Evolutionary conservation across 2,329 filamentous ascomycete genomes (phyloP).

Genomic region (Fusarium tuaranense): DNA sequence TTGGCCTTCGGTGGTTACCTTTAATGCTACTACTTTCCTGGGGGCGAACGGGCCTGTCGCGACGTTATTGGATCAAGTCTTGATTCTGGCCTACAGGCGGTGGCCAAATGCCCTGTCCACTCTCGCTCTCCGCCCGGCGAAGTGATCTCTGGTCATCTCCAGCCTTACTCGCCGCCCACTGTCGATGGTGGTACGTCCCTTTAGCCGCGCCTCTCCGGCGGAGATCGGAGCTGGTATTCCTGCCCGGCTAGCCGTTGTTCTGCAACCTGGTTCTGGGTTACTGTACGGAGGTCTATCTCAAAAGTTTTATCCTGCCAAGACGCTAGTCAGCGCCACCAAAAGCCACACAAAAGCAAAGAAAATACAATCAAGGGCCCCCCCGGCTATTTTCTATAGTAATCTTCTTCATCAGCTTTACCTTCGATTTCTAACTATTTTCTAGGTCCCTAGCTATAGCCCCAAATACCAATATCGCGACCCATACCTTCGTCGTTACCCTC

Average conservation of each 20-base stretch:
- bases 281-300: too few relatives aligned
- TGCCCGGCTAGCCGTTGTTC: slow-evolving; percentile 1
- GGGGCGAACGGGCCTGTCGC: background rate
- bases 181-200: slow-evolving; percentile 5
- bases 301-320: too few relatives aligned
- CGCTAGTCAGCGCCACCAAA: too few relatives aligned
- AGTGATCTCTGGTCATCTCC: slow-evolving; percentile 21
- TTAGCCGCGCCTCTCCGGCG: slow-evolving; percentile 33
- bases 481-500: too few relatives aligned
- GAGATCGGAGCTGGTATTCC: slow-evolving; percentile 23
- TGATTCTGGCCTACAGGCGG: slow-evolving; percentile 14
- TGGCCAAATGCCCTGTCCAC: slow-evolving; percentile 2
- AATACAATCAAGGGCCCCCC: too few relatives aligned
- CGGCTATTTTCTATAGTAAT: too few relatives aligned
- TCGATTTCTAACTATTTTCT: too few relatives aligned
- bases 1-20: slow-evolving; percentile 6
- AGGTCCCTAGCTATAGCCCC: too few relatives aligned
- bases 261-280: slow-evolving; percentile 10
- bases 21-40: background rate
- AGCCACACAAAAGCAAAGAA: too few relatives aligned
- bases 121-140: slow-evolving; percentile 6
- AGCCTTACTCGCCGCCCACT: slow-evolving; percentile 24
- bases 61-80: slow-evolving; percentile 13
- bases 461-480: too few relatives aligned
- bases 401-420: too few relatives aligned